A percentile compares a stretch with the other conserved stretches of the same genome.
These are phyloP conservation scores for Citrus sinensis DNA, from an alignment of 345 rosid genomes.

Conservation along the genomic window DNA sequence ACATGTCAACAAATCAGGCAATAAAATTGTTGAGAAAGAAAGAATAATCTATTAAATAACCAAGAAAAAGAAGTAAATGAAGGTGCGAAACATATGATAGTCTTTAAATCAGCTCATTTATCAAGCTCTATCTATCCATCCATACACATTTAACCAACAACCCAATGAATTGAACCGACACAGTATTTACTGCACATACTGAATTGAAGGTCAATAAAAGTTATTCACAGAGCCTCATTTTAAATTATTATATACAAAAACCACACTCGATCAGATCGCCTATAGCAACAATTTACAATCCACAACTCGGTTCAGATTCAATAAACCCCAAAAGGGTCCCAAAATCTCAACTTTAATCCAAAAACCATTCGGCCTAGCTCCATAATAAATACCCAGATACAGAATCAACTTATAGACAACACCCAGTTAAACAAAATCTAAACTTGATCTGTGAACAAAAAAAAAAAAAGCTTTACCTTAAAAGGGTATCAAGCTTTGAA, in stretches of 20 bases:
- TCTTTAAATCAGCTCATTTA: conserved; percentile 4
- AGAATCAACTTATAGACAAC: background rate
- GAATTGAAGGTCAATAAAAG: background rate
- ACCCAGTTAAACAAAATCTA: background rate
- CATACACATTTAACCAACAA: conserved; percentile 14
- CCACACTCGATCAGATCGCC: conserved; percentile 15
- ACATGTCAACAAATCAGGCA: background rate
- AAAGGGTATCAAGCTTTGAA: conserved; percentile 7
- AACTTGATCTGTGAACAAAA: background rate
- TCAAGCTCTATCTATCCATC: background rate
- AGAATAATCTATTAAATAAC: background rate
- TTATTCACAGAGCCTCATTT: conserved; percentile 6
- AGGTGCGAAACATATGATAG: conserved; percentile 16
- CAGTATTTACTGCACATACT: conserved; percentile 6
- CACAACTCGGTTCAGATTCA: conserved; percentile 6
- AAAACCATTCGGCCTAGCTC: background rate
- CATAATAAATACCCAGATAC: background rate
- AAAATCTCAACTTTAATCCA: background rate
- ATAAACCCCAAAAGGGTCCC: background rate
- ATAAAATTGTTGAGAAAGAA: background rate
- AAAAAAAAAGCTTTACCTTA: background rate
- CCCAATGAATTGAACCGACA: conserved; percentile 22
- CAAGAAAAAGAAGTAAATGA: background rate
- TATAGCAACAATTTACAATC: background rate
- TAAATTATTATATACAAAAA: background rate